Base-by-base conservation (phyloP, 1,284 basidiomycete species). In the Pholiota adiposa region DNA sequence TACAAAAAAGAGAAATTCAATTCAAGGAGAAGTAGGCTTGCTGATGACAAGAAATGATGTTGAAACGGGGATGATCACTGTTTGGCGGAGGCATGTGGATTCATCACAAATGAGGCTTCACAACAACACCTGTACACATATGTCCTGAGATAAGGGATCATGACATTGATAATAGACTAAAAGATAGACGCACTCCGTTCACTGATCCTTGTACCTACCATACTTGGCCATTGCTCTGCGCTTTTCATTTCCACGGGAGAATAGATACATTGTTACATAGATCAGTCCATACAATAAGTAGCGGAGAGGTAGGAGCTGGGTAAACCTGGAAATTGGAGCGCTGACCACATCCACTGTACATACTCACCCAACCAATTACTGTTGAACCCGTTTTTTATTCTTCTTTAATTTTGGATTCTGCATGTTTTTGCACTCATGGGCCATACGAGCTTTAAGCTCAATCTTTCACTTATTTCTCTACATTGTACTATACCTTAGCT, bases 41-140 rank as follows among this genome's bases (percentile, higher is more conserved):
- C 59, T 68, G 61, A 62, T 58, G 63, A 65, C 62, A 67, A 65
- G 62, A 67, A 64, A 67, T 62, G 64, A 65, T 60, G 64, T 67
- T 67, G 65, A 62, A 65, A 66, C 61, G 64, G 58, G 59, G 54
- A 61, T 59, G 57, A 67, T 70, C 57, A 66, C 61, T 65, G 64
- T 69, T 67, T 69, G 67, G 64, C 67, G 63, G 62, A 48, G 61
- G 57, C 66, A 64, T 65, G 57, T 40, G 62, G 62, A 62, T 59
- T 64, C 61, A 67, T 67, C 66, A 67, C 51, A 63, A 43, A 25
- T 44, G 46, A 48, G 51, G 48, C 38, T 59, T 48, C 21, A 54
- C 60, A 60, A 64, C 54, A 63, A 63, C 64, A 63, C 25, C 43
- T 33, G 54, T 58, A 64, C 54, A 63, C 63, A 64, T 38, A 48